A percentile compares a stretch with the other conserved stretches of the same genome.
phyloP scores from a whole-genome alignment of 2,329 filamentous ascomycete species.

The Phaeosphaeriaceae sp. region DNA sequence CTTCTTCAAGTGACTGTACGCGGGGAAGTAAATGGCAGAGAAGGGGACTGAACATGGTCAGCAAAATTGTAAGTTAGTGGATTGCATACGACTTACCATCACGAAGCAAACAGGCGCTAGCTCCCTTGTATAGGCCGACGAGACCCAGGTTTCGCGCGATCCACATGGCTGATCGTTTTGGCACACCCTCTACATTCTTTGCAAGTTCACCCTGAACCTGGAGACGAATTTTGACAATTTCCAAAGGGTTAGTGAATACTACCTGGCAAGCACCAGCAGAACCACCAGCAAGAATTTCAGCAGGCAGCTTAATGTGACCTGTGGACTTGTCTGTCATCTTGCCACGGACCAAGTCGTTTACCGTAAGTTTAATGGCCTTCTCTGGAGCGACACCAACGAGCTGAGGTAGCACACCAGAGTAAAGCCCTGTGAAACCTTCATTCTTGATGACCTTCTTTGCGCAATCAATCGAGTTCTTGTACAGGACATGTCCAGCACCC shows the following conservation, averaged over 20 bases:
- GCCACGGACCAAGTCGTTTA: conserved; percentile 90
- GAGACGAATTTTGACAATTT: conserved; percentile 98
- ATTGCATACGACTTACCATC: conserved; percentile 58
- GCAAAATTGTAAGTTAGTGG: not conserved
- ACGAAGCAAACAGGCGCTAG: conserved; percentile 89
- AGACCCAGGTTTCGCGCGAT: conserved; percentile 95
- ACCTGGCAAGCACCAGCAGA: conserved; percentile 94
- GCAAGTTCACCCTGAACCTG: conserved; percentile 96
- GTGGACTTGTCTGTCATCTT: conserved; percentile 76
- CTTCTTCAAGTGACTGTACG: conserved; percentile 92
- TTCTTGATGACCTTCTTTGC: conserved; percentile 91
- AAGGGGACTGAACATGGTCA: conserved; percentile 73
- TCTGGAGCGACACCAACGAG: conserved; percentile 97
- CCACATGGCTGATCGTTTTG: conserved; percentile 94
- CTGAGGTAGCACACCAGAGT: conserved; percentile 94
- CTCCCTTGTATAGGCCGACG: conserved; percentile 94
- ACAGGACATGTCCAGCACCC: conserved; percentile 84
- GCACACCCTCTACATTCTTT: conserved; percentile 82
- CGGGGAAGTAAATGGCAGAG: conserved; percentile 98
- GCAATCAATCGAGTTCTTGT: conserved; percentile 98
- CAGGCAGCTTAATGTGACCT: conserved; percentile 72
- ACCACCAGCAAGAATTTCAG: conserved; percentile 88
- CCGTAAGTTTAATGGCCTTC: conserved; percentile 98
- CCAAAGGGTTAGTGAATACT: conserved; percentile 96
- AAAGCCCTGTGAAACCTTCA: conserved; percentile 87